Percentiles rank a stretch among this genome's conserved stretches.
Evolutionary conservation across 306 rosid genomes (phyloP).

Genomic region (Spatholobus suberectus): DNA sequence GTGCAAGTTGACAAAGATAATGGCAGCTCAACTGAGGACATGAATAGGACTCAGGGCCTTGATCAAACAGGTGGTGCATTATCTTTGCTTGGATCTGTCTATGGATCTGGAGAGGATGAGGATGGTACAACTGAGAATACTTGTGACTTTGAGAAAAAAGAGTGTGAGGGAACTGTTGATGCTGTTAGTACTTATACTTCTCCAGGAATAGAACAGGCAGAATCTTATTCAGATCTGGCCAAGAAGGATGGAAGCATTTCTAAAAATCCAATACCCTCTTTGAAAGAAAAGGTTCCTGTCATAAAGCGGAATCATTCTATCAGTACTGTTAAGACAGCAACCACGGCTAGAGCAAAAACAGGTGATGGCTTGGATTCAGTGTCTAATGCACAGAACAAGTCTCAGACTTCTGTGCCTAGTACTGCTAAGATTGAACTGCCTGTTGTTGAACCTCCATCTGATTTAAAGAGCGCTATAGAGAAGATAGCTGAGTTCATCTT

Average conservation of each 20-base stretch:
- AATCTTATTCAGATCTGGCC: conserved; percentile 45
- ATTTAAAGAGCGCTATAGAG: conserved; percentile 72
- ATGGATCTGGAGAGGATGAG: conserved; percentile 86
- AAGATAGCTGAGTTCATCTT: conserved; percentile 83
- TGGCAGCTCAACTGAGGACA: conserved; percentile 49
- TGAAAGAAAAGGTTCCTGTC: conserved; percentile 65
- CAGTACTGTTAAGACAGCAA: conserved; percentile 55
- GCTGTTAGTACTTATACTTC: conserved; percentile 47
- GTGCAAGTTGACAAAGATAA: conserved; percentile 51
- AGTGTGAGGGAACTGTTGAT: conserved; percentile 43
- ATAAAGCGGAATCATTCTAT: conserved; percentile 66
- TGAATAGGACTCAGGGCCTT: conserved; percentile 51
- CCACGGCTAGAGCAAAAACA: conserved; percentile 47
- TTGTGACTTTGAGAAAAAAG: conserved; percentile 31
- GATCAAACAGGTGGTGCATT: conserved; percentile 79
- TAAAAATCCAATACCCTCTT: conserved; percentile 46
- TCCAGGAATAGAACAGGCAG: conserved; percentile 47
- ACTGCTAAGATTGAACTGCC: conserved; percentile 62
- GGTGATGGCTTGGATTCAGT: conserved; percentile 43
- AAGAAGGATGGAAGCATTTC: conserved; percentile 54
- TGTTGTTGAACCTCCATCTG: conserved; percentile 78
- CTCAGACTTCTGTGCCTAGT: conserved; percentile 46
- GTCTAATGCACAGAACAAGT: conserved; percentile 45
- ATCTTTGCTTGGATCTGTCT: conserved; percentile 87
- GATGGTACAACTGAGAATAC: conserved; percentile 60